Evolutionary conservation across 306 rosid genomes (phyloP), one percentile per base, ranked within the genome.

Genomic region (Acacia confusa): DNA sequence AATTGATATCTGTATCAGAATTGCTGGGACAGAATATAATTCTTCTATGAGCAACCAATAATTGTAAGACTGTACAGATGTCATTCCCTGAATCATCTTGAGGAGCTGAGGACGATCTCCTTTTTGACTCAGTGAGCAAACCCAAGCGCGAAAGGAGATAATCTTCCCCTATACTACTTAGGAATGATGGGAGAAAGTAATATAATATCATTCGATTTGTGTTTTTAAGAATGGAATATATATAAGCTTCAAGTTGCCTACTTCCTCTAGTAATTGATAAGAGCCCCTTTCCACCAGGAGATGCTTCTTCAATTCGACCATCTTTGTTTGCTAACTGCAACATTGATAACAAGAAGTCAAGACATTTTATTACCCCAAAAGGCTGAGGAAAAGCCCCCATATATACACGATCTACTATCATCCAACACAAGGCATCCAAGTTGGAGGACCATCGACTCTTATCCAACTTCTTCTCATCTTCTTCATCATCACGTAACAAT

Each of bases 331-430:
- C 93, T 88, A 96, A 82, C 84, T 96, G 99, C 85, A 94, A 82
- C 99, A 96, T 96, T 77, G 99, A 96, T 79, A 96, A 84, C 84
- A 96, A 88, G 86, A 96, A 96, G 86, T 96, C 99, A 4, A 96
- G 94, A 70, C 97, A 91, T 91, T 91, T 96, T 77, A 96, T 79
- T 70, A 94, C 91, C 61, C 91, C 92, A 67, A 88, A 84, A 70
- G 97, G 95, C 76, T 94, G 99, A 84, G 99, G 97, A 80, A 96
- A 94, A 80, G 97, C 98, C 82, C 99, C 99, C 98, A 94, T 91
- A 81, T 96, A 94, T 17, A 91, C 98, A 50, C 98, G 98, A 78
- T 96, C 99, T 75, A 94, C 99, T 73, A 96, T 87, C 91, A 94
- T 90, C 97, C 94, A 90, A 82, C 99, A 96, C 82, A 96, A 89